Evolutionary conservation across 2,329 filamentous ascomycete species (phyloP).

Genomic region (Fusarium solani-melongenae): DNA sequence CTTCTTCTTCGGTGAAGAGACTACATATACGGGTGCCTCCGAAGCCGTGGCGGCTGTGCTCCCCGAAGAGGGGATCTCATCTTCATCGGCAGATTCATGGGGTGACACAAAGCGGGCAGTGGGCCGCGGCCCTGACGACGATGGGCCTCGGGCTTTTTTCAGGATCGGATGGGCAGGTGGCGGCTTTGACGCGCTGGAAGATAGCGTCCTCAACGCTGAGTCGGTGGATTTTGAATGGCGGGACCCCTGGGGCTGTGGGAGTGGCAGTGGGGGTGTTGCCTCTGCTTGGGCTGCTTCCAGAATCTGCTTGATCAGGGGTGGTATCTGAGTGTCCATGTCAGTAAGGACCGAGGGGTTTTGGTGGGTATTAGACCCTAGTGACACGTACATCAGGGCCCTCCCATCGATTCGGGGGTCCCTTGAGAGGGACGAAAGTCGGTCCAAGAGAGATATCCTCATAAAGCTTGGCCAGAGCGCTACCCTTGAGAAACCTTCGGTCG

Average conservation of each 20-base stretch:
- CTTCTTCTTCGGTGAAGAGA: constrained; percentile 46
- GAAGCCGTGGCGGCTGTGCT: constrained; percentile 50
- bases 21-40: constrained; percentile 44
- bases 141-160: constrained; percentile 68
- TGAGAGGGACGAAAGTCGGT: constrained; percentile 66
- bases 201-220: constrained; percentile 42
- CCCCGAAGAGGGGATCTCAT: constrained; percentile 54
- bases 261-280: constrained; percentile 22
- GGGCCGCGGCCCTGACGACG: constrained; percentile 64
- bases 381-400: constrained; percentile 60
- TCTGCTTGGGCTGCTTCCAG: constrained; percentile 39
- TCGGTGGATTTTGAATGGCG: constrained; percentile 36
- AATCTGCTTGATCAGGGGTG: constrained; percentile 45
- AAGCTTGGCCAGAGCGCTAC: constrained; percentile 63
- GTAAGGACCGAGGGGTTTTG: constrained; percentile 12
- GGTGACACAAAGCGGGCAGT: constrained; percentile 71
- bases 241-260: constrained; percentile 25
- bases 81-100: constrained; percentile 59
- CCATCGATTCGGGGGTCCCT: constrained; percentile 64
- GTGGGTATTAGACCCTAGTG: constrained; percentile 5
- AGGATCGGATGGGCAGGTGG: constrained; percentile 67
- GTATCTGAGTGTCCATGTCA: constrained; percentile 38
- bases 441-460: constrained; percentile 69
- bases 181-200: constrained; percentile 57
- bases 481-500: constrained; percentile 63